Percentiles rank a stretch among this genome's conserved stretches.
Evolutionary conservation across 257 asterid species (phyloP).

Genomic region (Nicotiana tabacum): DNA sequence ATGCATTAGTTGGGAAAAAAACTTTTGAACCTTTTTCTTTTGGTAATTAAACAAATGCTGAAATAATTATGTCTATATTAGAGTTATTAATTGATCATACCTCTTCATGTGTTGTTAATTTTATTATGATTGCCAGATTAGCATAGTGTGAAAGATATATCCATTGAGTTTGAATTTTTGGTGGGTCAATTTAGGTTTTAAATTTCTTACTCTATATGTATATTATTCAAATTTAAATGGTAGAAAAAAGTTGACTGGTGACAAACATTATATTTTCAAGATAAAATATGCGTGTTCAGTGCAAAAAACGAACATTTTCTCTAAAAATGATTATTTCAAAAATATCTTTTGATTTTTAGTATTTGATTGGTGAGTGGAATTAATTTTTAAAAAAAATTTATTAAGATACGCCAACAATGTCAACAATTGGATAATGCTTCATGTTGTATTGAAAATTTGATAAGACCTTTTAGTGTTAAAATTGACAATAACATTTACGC

Average conservation of each 20-base stretch:
- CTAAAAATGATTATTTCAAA: too few species aligned
- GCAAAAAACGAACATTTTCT: neutral
- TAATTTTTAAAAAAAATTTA: too few species aligned
- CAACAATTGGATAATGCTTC: neutral
- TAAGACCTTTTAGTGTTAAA: neutral
- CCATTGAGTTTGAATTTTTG: neutral
- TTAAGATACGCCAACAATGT: neutral
- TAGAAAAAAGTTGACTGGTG: neutral
- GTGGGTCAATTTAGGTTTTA: too few species aligned
- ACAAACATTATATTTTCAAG: too few species aligned
- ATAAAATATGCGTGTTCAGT: too few species aligned
- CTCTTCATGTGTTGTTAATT: neutral
- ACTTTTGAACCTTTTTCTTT: neutral
- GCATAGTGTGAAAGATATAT: neutral
- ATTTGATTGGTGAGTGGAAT: too few species aligned
- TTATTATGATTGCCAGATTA: neutral
- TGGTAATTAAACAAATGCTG: too few species aligned
- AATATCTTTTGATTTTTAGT: too few species aligned
- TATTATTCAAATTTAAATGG: neutral
- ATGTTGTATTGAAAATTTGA: neutral
- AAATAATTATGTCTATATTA: too few species aligned
- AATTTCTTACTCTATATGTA: neutral
- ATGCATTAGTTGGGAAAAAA: too few species aligned
- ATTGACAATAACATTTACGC: too few species aligned
- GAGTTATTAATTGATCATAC: too few species aligned